Conservation (phyloP, 257 asterid genomes). For the Solanum peruvianum region DNA sequence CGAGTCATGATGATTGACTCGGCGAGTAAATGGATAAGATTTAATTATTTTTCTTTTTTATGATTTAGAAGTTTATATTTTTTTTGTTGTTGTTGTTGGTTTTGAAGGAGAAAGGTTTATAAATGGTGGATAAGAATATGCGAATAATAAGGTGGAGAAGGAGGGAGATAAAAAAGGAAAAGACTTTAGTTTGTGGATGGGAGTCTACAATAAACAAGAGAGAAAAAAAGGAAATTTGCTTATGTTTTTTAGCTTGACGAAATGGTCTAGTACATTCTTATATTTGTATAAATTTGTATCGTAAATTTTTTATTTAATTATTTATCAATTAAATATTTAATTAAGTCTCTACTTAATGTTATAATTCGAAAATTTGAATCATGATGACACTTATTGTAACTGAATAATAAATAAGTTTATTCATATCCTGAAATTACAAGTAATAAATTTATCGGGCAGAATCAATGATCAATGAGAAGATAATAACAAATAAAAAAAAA, state of each 20-base stretch:
- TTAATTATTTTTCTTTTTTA: neutral
- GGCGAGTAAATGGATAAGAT: neutral
- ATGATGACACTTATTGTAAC: too few relatives aligned
- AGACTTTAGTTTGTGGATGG: neutral
- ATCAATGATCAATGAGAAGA: neutral
- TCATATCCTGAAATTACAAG: neutral
- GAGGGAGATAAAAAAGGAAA: neutral
- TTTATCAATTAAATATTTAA: too few relatives aligned
- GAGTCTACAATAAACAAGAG: neutral
- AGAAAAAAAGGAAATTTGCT: neutral
- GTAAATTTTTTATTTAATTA: too few relatives aligned
- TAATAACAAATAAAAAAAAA: too few relatives aligned
- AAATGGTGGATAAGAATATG: slow-evolving; percentile 1
- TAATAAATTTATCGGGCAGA: too few relatives aligned
- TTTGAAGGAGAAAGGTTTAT: neutral
- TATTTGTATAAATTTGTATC: too few relatives aligned
- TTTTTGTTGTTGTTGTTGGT: neutral
- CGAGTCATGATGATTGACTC: slow-evolving; percentile 36
- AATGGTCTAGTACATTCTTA: too few relatives aligned
- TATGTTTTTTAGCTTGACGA: neutral
- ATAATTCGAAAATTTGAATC: too few relatives aligned
- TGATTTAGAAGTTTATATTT: neutral
- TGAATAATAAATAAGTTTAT: neutral
- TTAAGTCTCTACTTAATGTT: too few relatives aligned
- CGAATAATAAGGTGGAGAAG: neutral